Conservation (phyloP, 257 asterid genomes). For the Primulina huaijiensis region DNA sequence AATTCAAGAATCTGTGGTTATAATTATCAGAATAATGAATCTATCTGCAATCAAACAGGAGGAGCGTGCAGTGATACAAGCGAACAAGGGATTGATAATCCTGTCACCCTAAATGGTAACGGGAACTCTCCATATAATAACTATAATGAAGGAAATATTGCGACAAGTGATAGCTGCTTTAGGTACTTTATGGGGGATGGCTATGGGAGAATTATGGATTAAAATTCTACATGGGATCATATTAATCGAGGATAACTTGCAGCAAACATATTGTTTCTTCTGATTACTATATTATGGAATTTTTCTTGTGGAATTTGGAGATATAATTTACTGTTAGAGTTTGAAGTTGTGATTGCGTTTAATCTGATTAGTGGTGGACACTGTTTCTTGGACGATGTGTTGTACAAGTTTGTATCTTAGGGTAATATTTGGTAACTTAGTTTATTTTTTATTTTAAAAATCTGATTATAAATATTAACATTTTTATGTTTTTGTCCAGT, state of each 20-base stretch:
- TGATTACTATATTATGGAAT: conserved; percentile 6
- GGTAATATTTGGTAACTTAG: neutral
- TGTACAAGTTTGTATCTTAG: neutral
- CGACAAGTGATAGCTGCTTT: conserved; percentile 48
- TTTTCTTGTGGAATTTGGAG: conserved; percentile 7
- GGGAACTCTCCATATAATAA: conserved; percentile 28
- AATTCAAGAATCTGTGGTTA: conserved; percentile 36
- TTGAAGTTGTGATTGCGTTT: too few species aligned
- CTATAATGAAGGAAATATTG: conserved; percentile 24
- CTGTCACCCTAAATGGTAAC: conserved; percentile 34
- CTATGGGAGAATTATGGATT: conserved; percentile 59
- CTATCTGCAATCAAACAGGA: conserved; percentile 34
- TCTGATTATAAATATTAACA: too few species aligned
- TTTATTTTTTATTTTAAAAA: too few species aligned
- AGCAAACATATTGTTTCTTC: conserved; percentile 1
- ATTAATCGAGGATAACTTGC: neutral
- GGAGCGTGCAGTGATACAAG: conserved; percentile 23
- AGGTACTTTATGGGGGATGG: conserved; percentile 77
- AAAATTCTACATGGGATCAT: conserved; percentile 26
- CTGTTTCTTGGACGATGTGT: neutral
- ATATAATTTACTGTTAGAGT: too few species aligned
- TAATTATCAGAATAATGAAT: conserved; percentile 29
- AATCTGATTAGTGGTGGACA: too few species aligned
- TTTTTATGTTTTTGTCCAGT: too few species aligned
- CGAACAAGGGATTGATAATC: conserved; percentile 32